A percentile compares a stretch with the other conserved stretches of the same genome.
Evolutionary conservation across 305 asterid species (phyloP).

Genomic region (Petunia hybrid): DNA sequence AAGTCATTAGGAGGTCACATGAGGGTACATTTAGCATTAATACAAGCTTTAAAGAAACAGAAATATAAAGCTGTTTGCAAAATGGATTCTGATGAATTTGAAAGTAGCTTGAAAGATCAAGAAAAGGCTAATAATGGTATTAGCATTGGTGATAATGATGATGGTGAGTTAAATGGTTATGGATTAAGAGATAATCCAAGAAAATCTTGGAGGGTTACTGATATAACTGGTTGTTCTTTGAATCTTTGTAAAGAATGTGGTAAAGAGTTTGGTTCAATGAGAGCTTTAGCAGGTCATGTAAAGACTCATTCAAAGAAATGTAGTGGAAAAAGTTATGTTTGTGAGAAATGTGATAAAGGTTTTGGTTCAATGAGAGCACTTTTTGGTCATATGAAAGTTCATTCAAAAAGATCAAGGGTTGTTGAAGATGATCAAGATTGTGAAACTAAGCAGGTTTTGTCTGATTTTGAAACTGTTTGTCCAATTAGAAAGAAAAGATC

Average conservation of each 20-base stretch:
- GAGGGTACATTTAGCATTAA: slow-evolving; percentile 71
- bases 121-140: slow-evolving; percentile 42
- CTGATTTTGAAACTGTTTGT: slow-evolving; percentile 54
- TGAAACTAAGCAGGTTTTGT: slow-evolving; percentile 45
- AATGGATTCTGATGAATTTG: slow-evolving; percentile 42
- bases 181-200: slow-evolving; percentile 73
- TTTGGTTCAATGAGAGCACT: slow-evolving; percentile 74
- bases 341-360: slow-evolving; percentile 71
- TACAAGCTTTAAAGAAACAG: slow-evolving; percentile 64
- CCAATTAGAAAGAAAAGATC: slow-evolving; percentile 74
- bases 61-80: slow-evolving; percentile 40
- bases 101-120: slow-evolving; percentile 34
- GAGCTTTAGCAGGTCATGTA: slow-evolving; percentile 87
- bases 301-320: slow-evolving; percentile 68
- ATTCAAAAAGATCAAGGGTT: slow-evolving; percentile 58
- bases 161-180: slow-evolving; percentile 53
- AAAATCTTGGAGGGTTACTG: slow-evolving; percentile 76
- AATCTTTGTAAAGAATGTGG: slow-evolving; percentile 67
- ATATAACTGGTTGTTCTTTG: slow-evolving; percentile 42
- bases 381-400: slow-evolving; percentile 91
- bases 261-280: slow-evolving; percentile 61
- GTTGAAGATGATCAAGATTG: slow-evolving; percentile 16
- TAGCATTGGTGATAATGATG: slow-evolving; percentile 44
- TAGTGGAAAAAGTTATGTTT: slow-evolving; percentile 40
- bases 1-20: slow-evolving; percentile 93